Conservation (phyloP, 1,284 basidiomycete genomes). For the Ceratobasidium sp. region DNA sequence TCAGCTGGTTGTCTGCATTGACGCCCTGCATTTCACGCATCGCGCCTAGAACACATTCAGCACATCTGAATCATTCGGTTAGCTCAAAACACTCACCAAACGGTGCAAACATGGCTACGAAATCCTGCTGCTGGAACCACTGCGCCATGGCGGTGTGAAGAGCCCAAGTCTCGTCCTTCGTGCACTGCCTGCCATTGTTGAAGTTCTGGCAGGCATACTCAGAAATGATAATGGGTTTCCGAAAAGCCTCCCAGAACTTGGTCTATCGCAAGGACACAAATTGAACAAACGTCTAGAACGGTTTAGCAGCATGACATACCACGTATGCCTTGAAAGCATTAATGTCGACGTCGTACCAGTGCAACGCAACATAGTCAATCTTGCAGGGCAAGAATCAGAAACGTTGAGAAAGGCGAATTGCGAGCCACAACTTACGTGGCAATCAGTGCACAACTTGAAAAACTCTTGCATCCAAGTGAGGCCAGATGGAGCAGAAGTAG, state of each 20-base stretch:
- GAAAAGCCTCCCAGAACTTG: constrained; percentile 49
- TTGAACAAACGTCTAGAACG: not conserved
- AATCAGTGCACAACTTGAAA: constrained; percentile 57
- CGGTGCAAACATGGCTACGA: constrained; percentile 66
- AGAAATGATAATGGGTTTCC: constrained; percentile 49
- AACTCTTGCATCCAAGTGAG: constrained; percentile 69
- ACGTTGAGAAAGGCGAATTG: not conserved
- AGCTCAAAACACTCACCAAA: constrained; percentile 63
- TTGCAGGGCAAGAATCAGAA: not conserved
- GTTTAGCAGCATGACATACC: constrained; percentile 1
- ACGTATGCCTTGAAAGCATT: constrained; percentile 52
- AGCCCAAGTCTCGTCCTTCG: constrained; percentile 57
- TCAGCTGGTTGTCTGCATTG: constrained; percentile 63
- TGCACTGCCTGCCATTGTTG: constrained; percentile 64
- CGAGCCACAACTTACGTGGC: not conserved
- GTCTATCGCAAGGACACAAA: not conserved
- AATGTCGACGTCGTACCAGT: constrained; percentile 52
- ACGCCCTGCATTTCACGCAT: constrained; percentile 74
- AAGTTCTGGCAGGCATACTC: constrained; percentile 62
- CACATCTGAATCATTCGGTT: not conserved
- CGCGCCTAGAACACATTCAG: constrained; percentile 56
- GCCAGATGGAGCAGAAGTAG: constrained; percentile 66
- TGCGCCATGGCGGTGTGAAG: constrained; percentile 64
- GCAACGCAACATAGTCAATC: constrained; percentile 51
- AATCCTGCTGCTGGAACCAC: constrained; percentile 65